phyloP scores from a whole-genome alignment of 2,329 filamentous ascomycete genomes.

The Aotearoamyces nothofagi region DNA sequence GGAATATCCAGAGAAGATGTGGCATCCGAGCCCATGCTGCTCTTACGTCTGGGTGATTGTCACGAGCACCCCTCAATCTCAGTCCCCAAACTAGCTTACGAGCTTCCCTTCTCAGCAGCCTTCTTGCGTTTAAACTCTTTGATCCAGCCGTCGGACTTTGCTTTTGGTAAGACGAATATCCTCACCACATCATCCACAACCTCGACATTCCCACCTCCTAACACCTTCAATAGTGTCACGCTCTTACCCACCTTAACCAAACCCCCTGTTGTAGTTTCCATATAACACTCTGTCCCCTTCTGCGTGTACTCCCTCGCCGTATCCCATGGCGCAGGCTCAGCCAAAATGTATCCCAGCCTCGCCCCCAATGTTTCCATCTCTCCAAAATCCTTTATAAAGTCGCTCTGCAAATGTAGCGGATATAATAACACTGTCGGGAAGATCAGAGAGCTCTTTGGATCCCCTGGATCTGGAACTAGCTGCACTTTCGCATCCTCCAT shows the following conservation, averaged over 20 bases:
- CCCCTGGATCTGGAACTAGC: constrained; percentile 57
- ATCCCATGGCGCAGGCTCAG: constrained; percentile 70
- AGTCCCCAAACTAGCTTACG: too few relatives aligned
- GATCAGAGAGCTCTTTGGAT: constrained; percentile 53
- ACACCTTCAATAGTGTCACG: constrained; percentile 56
- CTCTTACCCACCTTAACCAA: constrained; percentile 86
- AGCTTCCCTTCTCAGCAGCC: constrained; percentile 29
- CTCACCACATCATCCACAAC: constrained; percentile 74
- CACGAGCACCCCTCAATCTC: too few relatives aligned
- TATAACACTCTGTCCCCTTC: constrained; percentile 65
- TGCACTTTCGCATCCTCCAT: constrained; percentile 69
- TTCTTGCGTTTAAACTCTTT: constrained; percentile 70
- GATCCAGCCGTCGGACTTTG: constrained; percentile 59
- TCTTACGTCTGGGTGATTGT: too few relatives aligned
- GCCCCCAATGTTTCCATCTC: constrained; percentile 63
- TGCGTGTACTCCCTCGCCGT: constrained; percentile 45
- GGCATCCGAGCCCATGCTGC: too few relatives aligned
- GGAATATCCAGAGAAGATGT: too few relatives aligned
- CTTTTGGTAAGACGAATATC: constrained; percentile 68
- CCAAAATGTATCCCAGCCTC: constrained; percentile 70
- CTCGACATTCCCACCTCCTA: constrained; percentile 66
- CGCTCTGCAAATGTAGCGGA: constrained; percentile 64
- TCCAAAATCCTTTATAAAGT: constrained; percentile 78
- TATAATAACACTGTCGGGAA: constrained; percentile 81
- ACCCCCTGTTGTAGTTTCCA: constrained; percentile 68